Percentiles rank a stretch among this genome's conserved stretches.
phyloP scores from a whole-genome alignment of 2,329 filamentous ascomycete species.

The Periconia sp. region DNA sequence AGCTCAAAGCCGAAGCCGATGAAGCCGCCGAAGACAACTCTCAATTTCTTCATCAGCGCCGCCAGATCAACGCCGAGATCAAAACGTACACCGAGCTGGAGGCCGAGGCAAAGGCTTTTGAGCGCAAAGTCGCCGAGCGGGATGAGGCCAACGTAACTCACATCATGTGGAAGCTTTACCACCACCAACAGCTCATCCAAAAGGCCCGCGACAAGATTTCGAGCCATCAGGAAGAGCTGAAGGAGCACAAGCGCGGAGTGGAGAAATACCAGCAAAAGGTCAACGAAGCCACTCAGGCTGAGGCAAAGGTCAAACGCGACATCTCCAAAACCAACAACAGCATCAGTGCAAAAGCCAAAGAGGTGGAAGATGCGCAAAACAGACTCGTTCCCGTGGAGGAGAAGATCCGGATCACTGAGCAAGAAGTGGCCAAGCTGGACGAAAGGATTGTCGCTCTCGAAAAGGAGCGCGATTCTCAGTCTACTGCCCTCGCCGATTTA shows the following conservation, averaged over 20 bases:
- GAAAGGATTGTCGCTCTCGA: slow-evolving; percentile 69
- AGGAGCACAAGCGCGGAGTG: slow-evolving; percentile 85
- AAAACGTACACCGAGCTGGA: slow-evolving; percentile 98
- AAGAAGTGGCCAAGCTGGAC: slow-evolving; percentile 69
- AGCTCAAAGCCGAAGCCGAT: slow-evolving; percentile 81
- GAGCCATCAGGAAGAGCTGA: slow-evolving; percentile 90
- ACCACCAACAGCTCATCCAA: slow-evolving; percentile 91
- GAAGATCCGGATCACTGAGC: slow-evolving; percentile 75
- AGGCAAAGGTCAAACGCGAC: slow-evolving; percentile 73
- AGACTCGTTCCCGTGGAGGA: slow-evolving; percentile 86
- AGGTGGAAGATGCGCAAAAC: slow-evolving; percentile 83
- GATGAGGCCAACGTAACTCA: slow-evolving; percentile 91
- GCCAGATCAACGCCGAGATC: slow-evolving; percentile 96
- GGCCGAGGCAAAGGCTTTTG: slow-evolving; percentile 89
- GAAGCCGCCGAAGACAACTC: slow-evolving; percentile 86
- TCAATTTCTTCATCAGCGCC: slow-evolving; percentile 82
- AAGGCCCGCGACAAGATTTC: slow-evolving; percentile 88
- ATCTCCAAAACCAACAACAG: slow-evolving; percentile 80
- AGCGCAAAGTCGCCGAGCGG: slow-evolving; percentile 84
- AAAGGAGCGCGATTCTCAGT: slow-evolving; percentile 76
- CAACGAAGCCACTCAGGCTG: slow-evolving; percentile 80
- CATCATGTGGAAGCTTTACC: slow-evolving; percentile 94
- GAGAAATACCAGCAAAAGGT: slow-evolving; percentile 80
- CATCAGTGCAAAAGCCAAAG: slow-evolving; percentile 83
- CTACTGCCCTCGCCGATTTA: slow-evolving; percentile 68